phyloP scores from a whole-genome alignment of 1,284 basidiomycete species.

The Gastroboletus turbinatus region DNA sequence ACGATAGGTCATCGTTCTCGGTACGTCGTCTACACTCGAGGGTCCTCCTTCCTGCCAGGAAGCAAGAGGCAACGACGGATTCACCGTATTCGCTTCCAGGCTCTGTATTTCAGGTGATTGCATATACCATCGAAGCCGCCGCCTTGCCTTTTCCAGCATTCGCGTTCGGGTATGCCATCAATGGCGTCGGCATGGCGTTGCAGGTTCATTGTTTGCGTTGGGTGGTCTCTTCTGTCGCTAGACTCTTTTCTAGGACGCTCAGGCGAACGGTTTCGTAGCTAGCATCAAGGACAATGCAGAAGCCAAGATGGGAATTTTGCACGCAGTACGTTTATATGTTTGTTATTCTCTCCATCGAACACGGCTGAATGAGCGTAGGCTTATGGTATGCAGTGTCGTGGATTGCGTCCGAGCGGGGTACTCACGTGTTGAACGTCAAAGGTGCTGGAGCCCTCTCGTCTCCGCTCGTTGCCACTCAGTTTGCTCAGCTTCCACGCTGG shows the following conservation, averaged over 20 bases:
- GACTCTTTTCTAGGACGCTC: slow-evolving; percentile 24
- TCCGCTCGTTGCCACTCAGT: slow-evolving; percentile 65
- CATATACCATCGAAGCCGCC: slow-evolving; percentile 55
- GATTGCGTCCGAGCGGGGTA: neutral
- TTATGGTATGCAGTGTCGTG: slow-evolving; percentile 24
- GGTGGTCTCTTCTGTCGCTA: neutral
- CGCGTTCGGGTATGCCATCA: slow-evolving; percentile 55
- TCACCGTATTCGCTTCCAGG: slow-evolving; percentile 23
- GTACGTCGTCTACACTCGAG: slow-evolving; percentile 13
- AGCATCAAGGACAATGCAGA: slow-evolving; percentile 30
- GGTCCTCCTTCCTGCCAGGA: too few species aligned
- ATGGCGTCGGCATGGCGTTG: slow-evolving; percentile 59
- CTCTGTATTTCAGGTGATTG: slow-evolving; percentile 39
- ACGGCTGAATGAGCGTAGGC: slow-evolving; percentile 26
- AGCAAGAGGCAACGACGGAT: neutral
- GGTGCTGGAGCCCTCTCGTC: slow-evolving; percentile 59
- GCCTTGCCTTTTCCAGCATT: slow-evolving; percentile 66
- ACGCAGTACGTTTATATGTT: slow-evolving; percentile 20
- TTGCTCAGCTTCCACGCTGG: slow-evolving; percentile 50
- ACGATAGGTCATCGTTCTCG: slow-evolving; percentile 28
- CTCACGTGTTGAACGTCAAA: slow-evolving; percentile 24
- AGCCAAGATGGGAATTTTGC: slow-evolving; percentile 33
- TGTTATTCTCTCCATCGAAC: neutral
- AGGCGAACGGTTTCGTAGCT: slow-evolving; percentile 35
- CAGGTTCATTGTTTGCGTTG: slow-evolving; percentile 25